Conservation (phyloP, 2,329 filamentous ascomycete genomes). For the Alternaria novae-zelandiae region DNA sequence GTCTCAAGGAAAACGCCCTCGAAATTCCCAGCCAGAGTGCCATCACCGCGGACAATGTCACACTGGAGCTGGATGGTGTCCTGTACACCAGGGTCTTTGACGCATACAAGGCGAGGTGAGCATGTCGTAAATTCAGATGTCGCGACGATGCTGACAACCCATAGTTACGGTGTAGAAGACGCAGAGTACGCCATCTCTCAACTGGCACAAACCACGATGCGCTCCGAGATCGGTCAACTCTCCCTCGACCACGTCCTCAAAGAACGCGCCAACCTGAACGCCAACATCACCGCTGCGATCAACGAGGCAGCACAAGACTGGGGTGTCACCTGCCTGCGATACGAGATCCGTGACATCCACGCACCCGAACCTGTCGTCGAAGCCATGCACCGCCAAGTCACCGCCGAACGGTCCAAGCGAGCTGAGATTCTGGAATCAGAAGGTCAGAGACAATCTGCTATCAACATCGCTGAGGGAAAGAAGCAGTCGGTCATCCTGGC, state of each 20-base stretch:
- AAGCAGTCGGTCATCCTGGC: constrained; percentile 98
- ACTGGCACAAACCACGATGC: constrained; percentile 98
- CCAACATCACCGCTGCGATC: constrained; percentile 98
- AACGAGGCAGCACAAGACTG: constrained; percentile 97
- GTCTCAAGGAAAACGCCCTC: constrained; percentile 91
- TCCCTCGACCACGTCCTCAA: constrained; percentile 97
- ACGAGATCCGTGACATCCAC: constrained; percentile 98
- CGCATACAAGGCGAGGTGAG: constrained; percentile 93
- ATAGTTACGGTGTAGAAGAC: constrained; percentile 95
- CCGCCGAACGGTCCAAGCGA: constrained; percentile 94
- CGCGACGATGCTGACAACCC: constrained; percentile 13
- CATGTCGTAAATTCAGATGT: not conserved
- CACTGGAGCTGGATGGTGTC: constrained; percentile 92
- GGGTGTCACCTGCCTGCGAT: constrained; percentile 94
- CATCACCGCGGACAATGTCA: constrained; percentile 98
- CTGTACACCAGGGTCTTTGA: constrained; percentile 96
- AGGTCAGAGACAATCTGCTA: constrained; percentile 94
- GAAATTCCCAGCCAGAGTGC: constrained; percentile 98
- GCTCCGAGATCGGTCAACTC: constrained; percentile 95
- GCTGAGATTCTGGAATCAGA: constrained; percentile 98
- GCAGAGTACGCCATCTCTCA: constrained; percentile 98
- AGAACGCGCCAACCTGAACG: constrained; percentile 94
- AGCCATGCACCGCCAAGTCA: constrained; percentile 98
- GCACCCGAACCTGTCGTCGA: constrained; percentile 91
- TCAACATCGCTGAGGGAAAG: constrained; percentile 97